Evolutionary conservation across 2,329 filamentous ascomycete species (phyloP).

Genomic region (Allantophomopsis cytisporea): DNA sequence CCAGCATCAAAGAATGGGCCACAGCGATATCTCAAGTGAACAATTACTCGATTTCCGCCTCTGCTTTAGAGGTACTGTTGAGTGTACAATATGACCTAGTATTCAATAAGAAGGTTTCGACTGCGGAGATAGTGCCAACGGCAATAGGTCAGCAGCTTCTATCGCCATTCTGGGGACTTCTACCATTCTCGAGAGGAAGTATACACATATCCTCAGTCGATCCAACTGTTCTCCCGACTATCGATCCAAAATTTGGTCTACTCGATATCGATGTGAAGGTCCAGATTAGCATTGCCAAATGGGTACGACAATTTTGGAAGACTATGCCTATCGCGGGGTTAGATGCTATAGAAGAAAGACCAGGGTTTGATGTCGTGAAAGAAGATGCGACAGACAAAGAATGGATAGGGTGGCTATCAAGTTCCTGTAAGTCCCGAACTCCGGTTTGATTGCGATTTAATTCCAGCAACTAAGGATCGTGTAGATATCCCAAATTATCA

Average conservation of each 20-base stretch:
- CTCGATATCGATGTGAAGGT: slow-evolving; percentile 21
- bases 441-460: too few relatives aligned
- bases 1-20: not conserved
- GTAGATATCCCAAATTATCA: slow-evolving; percentile 4
- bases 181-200: slow-evolving; percentile 26
- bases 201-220: slow-evolving; percentile 24
- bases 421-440: too few relatives aligned
- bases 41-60: slow-evolving; percentile 13
- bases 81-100: slow-evolving; percentile 31
- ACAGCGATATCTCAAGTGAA: slow-evolving; percentile 5
- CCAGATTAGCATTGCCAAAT: slow-evolving; percentile 19
- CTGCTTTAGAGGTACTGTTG: slow-evolving; percentile 25
- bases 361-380: slow-evolving; percentile 13
- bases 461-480: too few relatives aligned
- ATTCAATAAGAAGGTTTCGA: slow-evolving; percentile 25
- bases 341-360: slow-evolving; percentile 13
- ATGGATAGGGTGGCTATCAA: slow-evolving; percentile 2
- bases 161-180: slow-evolving; percentile 19
- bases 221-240: slow-evolving; percentile 6
- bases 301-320: slow-evolving; percentile 8
- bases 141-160: slow-evolving; percentile 18
- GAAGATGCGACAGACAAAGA: slow-evolving; percentile 4
- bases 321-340: slow-evolving; percentile 7
- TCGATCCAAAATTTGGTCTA: slow-evolving; percentile 27
- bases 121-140: slow-evolving; percentile 29